A percentile compares a stretch with the other conserved stretches of the same genome.
Evolutionary conservation across 2,329 filamentous ascomycete genomes (phyloP).

Genomic region (Lizonia empirigonia): DNA sequence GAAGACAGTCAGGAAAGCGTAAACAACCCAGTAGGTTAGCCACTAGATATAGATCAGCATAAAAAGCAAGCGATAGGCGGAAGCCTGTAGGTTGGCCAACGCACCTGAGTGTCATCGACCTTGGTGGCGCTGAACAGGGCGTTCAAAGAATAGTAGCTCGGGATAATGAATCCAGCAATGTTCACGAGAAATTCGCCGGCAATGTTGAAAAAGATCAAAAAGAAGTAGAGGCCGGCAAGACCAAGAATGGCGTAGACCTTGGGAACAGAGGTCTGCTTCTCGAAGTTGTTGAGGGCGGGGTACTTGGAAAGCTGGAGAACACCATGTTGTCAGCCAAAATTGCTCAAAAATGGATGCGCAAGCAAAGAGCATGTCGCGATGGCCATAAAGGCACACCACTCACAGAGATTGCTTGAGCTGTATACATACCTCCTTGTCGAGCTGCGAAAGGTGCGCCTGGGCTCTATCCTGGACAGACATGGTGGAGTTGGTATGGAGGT

Average conservation of each 20-base stretch:
- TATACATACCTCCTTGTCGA: constrained; percentile 78
- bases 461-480: constrained; percentile 81
- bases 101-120: constrained; percentile 80
- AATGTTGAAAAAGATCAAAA: constrained; percentile 91
- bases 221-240: constrained; percentile 79
- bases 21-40: constrained; percentile 87
- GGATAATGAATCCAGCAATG: constrained; percentile 80
- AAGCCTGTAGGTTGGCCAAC: constrained; percentile 32
- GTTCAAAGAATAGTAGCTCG: constrained; percentile 81
- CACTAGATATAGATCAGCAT: constrained; percentile 60
- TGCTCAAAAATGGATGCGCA: neutral
- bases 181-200: constrained; percentile 88
- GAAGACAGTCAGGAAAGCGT: constrained; percentile 79
- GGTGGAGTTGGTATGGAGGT: constrained; percentile 37
- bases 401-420: neutral
- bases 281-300: constrained; percentile 80
- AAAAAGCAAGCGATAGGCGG: constrained; percentile 12
- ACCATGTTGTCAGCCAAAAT: constrained; percentile 29
- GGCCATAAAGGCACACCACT: neutral
- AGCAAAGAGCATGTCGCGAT: neutral
- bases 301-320: constrained; percentile 78
- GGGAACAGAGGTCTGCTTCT: constrained; percentile 80
- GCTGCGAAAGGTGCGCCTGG: constrained; percentile 75
- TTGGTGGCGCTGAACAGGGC: constrained; percentile 75
- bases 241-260: constrained; percentile 86